Base-by-base conservation (phyloP, 2,329 filamentous ascomycete species). In the Paramyrothecium sp. region DNA sequence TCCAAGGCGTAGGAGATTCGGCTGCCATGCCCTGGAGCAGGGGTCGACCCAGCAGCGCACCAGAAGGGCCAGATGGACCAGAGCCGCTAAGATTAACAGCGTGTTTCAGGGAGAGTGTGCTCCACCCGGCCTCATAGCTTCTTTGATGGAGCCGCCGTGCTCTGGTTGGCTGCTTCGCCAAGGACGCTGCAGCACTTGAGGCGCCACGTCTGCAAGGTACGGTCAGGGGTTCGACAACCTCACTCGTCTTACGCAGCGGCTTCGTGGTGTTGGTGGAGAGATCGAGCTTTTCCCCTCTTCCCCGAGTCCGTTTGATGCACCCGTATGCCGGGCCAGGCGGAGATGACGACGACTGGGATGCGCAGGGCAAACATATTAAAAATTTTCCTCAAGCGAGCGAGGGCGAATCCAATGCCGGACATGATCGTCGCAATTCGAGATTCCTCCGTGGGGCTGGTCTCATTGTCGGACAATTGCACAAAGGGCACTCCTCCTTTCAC, bases 81-180 rank as follows among this genome's bases (percentile, higher is more conserved):
- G 38, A 19, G 38, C 26, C 30, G 30, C 51, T 41, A 21, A 53
- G 33, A 53, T 53, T 53, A 53, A 38, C 20, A 33, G 51, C 51
- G 51, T 49, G 51, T 53, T 53, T 53, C 51, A 53, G 51, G 49
- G 51, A 53, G 23, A 38, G 12, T n/a, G 19, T 17, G 51, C 30
- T 33, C 51, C 51, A 41, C 51, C 26, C 5, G 10, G 19, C 17
- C 33, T 38, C n/a, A 41, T 53, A 53, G 51, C 51, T 53, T 53
- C 19, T 53, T 53, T 19, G 19, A 33, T 53, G 51, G 51, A 41
- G 26, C 26, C 47, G 19, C 19, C 7, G 47, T 5, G 12, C 22
- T 19, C 20, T 23, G 19, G 47, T 23, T 49, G 47, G 47, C 20
- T 22, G 47, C 12, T 3, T 22, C 12, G 47, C 47, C 22, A 49